Evolutionary conservation across 1,284 basidiomycete species (phyloP).

Genomic region (Xanthoconium separans): DNA sequence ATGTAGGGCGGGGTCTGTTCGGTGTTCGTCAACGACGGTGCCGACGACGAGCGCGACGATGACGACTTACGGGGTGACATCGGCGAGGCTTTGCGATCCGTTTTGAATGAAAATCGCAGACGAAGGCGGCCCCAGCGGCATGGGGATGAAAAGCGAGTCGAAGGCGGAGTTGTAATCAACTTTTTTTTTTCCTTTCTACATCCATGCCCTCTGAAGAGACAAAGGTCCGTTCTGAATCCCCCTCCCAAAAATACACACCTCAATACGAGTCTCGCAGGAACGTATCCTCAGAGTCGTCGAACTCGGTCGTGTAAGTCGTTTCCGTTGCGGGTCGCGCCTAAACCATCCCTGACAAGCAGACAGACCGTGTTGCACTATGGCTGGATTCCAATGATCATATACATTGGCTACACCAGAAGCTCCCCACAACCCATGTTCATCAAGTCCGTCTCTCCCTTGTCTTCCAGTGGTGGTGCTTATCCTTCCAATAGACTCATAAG

Average conservation of each 20-base stretch:
- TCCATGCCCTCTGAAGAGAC: conserved; percentile 84
- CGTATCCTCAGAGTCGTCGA: conserved; percentile 77
- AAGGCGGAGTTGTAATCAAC: conserved; percentile 35
- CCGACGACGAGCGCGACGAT: neutral
- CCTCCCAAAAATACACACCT: neutral
- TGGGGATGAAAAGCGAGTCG: conserved; percentile 32
- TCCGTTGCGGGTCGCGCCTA: neutral
- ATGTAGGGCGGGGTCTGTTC: conserved; percentile 59
- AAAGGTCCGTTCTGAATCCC: conserved; percentile 50
- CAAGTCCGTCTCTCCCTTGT: conserved; percentile 61
- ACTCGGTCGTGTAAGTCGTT: conserved; percentile 66
- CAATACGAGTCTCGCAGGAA: conserved; percentile 49
- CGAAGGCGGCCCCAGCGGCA: conserved; percentile 66
- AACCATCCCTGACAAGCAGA: neutral
- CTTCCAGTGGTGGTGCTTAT: conserved; percentile 11
- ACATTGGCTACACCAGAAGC: conserved; percentile 86
- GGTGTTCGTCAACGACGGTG: conserved; percentile 33
- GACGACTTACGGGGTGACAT: conserved; percentile 40
- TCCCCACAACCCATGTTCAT: conserved; percentile 92
- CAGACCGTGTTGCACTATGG: conserved; percentile 88
- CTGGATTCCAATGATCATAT: conserved; percentile 94
- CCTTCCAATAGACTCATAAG: conserved; percentile 71
- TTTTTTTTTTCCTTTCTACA: conserved; percentile 16
- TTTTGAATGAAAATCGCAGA: conserved; percentile 69
- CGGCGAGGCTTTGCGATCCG: conserved; percentile 29